Base-by-base conservation (phyloP, 345 rosid species). In the Euphorbia peplus region DNA sequence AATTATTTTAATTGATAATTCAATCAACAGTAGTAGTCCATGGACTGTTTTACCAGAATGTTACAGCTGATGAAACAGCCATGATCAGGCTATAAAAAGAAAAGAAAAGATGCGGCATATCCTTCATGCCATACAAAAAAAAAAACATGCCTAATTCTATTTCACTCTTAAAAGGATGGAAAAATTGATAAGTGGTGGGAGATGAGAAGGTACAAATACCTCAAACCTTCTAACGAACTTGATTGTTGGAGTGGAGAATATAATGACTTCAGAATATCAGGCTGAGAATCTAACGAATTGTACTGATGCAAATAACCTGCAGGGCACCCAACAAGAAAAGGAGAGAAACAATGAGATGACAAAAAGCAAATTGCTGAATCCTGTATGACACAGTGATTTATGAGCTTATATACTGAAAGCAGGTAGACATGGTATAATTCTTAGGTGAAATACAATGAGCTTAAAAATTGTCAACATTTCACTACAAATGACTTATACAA, bases 191-290 rank as follows among this genome's bases (percentile, higher is more conserved):
- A 69, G 29, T 13, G 30, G 50, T n/a, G 22, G 44, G 10, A 18
- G 28, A 52, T 5, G 42, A 54, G 39, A 19, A 7, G 35, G 47
- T 24, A 24, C 32, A 52, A 48, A 54, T 82, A 89, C 98, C 97
- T 90, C 81, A 93, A 77, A 67, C 89, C 88, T 81, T 93, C 98
- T 83, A 93, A 84, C 63, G 98, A 77, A 79, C 97, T 93, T 73
- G 93, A 86, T 56, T 85, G 91, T 75, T 93, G 98, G 76, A 93
- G 98, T 68, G 97, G 98, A 70, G 98, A 93, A 82, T 90, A 93
- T 24, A 93, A 73, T 35, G 98, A 87, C 76, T 90, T 93, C 84
- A 93, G 81, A 67, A 93, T 90, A 78, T 93, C 98, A 66, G 98
- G 98, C 72, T 88, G 84, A 59, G 98, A 90, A 75, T 93, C 84